Conservation (phyloP, 179 eudicot genomes). For the Pouteria campechiana region DNA sequence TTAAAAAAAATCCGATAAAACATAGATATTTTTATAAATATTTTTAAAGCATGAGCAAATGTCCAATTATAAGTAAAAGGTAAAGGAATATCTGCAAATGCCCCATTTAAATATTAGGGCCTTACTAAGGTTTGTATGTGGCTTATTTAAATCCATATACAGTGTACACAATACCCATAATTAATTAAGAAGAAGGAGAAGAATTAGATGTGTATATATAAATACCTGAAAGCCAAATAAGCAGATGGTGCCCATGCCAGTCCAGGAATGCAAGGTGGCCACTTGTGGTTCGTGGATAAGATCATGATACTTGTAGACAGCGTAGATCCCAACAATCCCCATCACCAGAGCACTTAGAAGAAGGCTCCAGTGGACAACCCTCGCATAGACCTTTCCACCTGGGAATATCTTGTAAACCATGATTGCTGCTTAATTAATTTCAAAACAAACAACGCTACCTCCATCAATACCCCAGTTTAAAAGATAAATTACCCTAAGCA, state of each 20-base stretch:
- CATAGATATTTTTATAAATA: too few species aligned
- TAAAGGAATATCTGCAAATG: background rate
- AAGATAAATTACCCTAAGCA: too few species aligned
- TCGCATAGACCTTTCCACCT: slow-evolving; percentile 16
- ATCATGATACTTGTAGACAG: slow-evolving; percentile 41
- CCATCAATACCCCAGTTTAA: too few species aligned
- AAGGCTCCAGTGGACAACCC: slow-evolving; percentile 24
- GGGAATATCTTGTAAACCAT: slow-evolving; percentile 43
- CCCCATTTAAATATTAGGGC: background rate
- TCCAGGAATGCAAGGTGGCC: slow-evolving; percentile 53
- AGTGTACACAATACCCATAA: too few species aligned
- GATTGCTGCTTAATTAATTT: slow-evolving; percentile 37
- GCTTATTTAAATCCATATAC: too few species aligned
- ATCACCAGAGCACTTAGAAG: slow-evolving; percentile 28
- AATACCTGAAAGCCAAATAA: slow-evolving; percentile 45
- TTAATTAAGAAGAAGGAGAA: too few species aligned
- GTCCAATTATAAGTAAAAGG: too few species aligned
- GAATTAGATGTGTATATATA: too few species aligned
- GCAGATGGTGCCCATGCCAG: slow-evolving; percentile 39
- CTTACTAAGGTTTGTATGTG: too few species aligned
- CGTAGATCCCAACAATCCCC: slow-evolving; percentile 39
- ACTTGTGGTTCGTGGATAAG: slow-evolving; percentile 15
- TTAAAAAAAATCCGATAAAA: too few species aligned
- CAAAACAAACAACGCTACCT: too few species aligned
- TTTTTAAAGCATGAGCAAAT: background rate